Evolutionary conservation across 1,284 basidiomycete genomes (phyloP).

Genomic region (Melampsora larici-populina): DNA sequence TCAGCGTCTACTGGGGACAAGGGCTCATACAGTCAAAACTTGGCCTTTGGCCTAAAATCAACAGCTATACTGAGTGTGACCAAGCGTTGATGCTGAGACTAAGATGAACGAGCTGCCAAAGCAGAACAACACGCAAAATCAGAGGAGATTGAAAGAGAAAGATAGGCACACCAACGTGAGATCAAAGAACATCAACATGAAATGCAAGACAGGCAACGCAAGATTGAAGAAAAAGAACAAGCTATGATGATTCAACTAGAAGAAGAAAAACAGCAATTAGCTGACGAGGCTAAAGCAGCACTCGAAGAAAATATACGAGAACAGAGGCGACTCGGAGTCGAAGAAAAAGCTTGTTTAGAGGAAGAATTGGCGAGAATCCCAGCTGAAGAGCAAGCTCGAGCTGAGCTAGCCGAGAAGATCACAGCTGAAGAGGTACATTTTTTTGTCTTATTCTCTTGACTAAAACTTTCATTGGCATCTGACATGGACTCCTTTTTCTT

Average conservation of each 20-base stretch:
- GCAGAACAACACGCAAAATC: not conserved
- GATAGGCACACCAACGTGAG: not conserved
- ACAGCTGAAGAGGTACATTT: not conserved
- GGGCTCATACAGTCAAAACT: too few relatives aligned
- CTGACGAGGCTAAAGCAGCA: constrained; percentile 1
- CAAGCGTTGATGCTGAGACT: too few relatives aligned
- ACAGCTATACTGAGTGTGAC: too few relatives aligned
- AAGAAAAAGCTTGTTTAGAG: constrained; percentile 9
- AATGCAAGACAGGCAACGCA: not conserved
- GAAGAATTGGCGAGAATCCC: constrained; percentile 11
- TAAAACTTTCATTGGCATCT: not conserved
- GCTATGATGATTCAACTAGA: not conserved
- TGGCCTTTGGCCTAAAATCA: too few relatives aligned
- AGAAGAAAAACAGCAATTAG: not conserved
- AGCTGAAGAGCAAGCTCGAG: not conserved
- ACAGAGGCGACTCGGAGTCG: constrained; percentile 4
- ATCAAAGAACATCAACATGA: not conserved
- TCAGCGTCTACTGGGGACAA: too few relatives aligned
- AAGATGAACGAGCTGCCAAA: too few relatives aligned
- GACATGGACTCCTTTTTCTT: not conserved
- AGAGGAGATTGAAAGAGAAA: constrained; percentile 2
- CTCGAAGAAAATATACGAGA: constrained; percentile 10
- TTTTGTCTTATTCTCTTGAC: not conserved
- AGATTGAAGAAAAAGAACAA: constrained; percentile 13
- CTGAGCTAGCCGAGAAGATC: constrained; percentile 3